Base-by-base conservation (phyloP, 805 yeast species). In the Hagleromyces aurorensis region DNA sequence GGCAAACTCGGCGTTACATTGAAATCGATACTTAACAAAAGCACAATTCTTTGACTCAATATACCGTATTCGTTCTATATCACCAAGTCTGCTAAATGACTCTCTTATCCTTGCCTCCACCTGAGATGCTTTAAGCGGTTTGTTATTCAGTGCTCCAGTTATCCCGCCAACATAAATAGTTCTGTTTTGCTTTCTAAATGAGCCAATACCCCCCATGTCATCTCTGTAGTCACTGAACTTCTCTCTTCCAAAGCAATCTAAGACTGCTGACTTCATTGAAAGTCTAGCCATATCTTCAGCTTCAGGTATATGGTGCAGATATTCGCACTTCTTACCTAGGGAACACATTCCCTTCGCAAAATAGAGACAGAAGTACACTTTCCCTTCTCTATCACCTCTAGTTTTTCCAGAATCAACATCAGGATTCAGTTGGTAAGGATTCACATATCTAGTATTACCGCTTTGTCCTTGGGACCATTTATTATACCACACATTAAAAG, bases 131-230 rank as follows among this genome's bases (percentile, higher is more conserved):
- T 52, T 38, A 63, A 72, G 3, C 57, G 46, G 25, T 48, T 59
- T 28, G 48, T 39, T 34, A 63, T 71, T 35, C 61, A 59, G 28
- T 52, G 64, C 33, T 45, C 67, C 48, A 62, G 54, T 21, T 54
- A 69, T 12, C 51, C 64, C 40, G 72, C 93, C 91, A 2, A 89
- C 70, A 49, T 78, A 87, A 2, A 89, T 52, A 0, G 96, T 85
- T 30, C 75, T 59, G 50, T 86, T 87, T n/a, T 64, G 62, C 20
- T 64, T 59, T 42, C 70, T 65, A 50, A 89, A 76, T 14, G 84
- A 75, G 0, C 97, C 98, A 3, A 86, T 78, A 19, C 98, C 98
- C 16, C 80, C 75, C 96, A 86, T 86, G 56, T 89, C 97, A 41
- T 89, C 96, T 42, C 86, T 62, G 46, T 83, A 84, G 27, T 75